Evolutionary conservation across 306 rosid genomes (phyloP).

Genomic region (Rubus parviflorus): DNA sequence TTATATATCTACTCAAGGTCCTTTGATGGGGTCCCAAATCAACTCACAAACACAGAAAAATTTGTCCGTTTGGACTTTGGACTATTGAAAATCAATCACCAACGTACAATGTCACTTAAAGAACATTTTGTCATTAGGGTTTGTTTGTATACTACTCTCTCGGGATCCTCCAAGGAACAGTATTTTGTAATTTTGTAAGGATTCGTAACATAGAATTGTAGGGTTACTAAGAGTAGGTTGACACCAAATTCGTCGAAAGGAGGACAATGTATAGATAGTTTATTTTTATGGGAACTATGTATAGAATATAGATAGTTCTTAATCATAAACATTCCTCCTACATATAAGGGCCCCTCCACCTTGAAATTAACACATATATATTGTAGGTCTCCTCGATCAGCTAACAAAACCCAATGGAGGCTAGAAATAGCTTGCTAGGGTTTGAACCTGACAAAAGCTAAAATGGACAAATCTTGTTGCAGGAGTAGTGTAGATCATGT

Average conservation of each 20-base stretch:
- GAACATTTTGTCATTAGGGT: conserved; percentile 21
- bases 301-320: conserved; percentile 22
- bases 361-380: neutral
- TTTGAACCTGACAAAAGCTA: conserved; percentile 51
- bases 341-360: conserved; percentile 13
- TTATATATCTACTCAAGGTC: conserved; percentile 1
- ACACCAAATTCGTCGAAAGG: conserved; percentile 16
- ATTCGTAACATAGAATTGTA: neutral
- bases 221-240: neutral
- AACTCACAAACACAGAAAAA: conserved; percentile 31
- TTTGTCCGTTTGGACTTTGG: conserved; percentile 25
- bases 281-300: too few relatives aligned
- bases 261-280: conserved; percentile 18
- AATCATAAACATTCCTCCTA: conserved; percentile 19
- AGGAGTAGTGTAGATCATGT: conserved; percentile 39
- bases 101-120: conserved; percentile 7
- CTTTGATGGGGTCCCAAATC: conserved; percentile 17
- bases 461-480: conserved; percentile 53
- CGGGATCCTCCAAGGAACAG: conserved; percentile 32
- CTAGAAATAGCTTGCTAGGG: neutral
- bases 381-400: neutral
- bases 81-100: neutral
- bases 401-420: conserved; percentile 1
- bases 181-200: neutral
- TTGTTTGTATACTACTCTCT: conserved; percentile 30